These are phyloP conservation scores for Cnidoscolus chayamansa DNA, from an alignment of 441 rosid genomes.

Conservation along the genomic window DNA sequence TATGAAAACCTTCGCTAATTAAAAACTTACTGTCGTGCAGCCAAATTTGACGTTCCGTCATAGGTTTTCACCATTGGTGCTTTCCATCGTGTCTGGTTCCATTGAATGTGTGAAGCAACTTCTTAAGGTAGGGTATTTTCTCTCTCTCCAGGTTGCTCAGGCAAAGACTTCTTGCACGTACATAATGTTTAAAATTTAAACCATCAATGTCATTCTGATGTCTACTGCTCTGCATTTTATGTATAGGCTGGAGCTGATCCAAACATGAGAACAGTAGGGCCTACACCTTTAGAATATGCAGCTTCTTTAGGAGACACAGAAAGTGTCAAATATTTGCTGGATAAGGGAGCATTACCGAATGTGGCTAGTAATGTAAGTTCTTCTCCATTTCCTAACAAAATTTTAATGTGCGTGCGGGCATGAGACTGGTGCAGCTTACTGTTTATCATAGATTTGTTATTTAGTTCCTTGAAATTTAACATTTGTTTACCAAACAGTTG, in stretches of 20 bases:
- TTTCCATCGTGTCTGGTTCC: neutral
- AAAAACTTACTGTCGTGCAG: conserved; percentile 5
- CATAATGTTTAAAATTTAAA: neutral
- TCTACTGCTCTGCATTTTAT: neutral
- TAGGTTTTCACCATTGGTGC: conserved; percentile 6
- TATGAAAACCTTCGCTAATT: too few relatives aligned
- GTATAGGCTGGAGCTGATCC: conserved; percentile 18
- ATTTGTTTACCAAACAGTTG: conserved; percentile 1
- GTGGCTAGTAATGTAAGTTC: neutral
- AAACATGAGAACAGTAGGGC: neutral
- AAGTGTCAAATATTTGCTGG: conserved; percentile 11
- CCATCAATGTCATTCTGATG: neutral
- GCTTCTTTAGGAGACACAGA: neutral
- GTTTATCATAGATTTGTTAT: neutral
- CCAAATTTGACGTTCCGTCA: conserved; percentile 5
- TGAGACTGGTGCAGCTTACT: too few relatives aligned
- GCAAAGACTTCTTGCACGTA: too few relatives aligned
- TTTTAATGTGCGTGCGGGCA: too few relatives aligned
- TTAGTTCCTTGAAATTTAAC: neutral
- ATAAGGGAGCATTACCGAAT: conserved; percentile 1
- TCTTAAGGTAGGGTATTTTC: conserved; percentile 16
- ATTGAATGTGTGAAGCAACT: conserved; percentile 19
- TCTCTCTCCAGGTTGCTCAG: too few relatives aligned
- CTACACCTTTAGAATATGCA: neutral
- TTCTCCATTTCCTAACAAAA: too few relatives aligned